Percentiles rank a stretch among this genome's conserved stretches.
phyloP scores from a whole-genome alignment of 208 protist genomes.

The Acanthamoeba culbertsoni region DNA sequence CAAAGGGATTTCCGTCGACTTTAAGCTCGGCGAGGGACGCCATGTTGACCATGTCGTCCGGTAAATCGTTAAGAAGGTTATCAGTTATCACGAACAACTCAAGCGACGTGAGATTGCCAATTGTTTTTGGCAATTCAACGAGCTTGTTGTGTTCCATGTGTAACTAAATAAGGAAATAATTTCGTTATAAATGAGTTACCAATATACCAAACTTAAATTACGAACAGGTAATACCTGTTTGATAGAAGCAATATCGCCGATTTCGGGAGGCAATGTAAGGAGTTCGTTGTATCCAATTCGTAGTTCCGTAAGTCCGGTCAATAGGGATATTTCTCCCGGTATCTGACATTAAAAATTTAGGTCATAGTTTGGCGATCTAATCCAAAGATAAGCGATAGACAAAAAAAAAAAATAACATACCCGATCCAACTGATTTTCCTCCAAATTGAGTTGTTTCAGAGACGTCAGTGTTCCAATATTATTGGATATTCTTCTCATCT shows the following conservation, averaged over 20 bases:
- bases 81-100: constrained; percentile 57
- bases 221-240: neutral
- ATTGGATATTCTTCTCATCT: neutral
- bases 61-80: constrained; percentile 54
- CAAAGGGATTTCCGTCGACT: constrained; percentile 56
- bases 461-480: neutral
- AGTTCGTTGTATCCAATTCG: neutral
- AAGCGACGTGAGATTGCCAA: neutral
- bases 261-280: neutral
- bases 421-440: constrained; percentile 22
- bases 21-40: constrained; percentile 36
- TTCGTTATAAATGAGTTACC: neutral
- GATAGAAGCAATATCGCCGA: neutral
- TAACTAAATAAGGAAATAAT: neutral
- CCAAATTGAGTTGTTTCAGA: constrained; percentile 29
- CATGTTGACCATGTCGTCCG: constrained; percentile 60
- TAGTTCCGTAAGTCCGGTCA: neutral
- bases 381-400: neutral
- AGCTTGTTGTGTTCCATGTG: constrained; percentile 61
- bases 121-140: constrained; percentile 13
- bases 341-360: neutral
- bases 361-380: too few species aligned
- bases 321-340: neutral
- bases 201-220: neutral
- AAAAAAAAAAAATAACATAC: neutral